Base-by-base conservation (phyloP, 208 protist species). In the Wallacemonas sp. region DNA sequence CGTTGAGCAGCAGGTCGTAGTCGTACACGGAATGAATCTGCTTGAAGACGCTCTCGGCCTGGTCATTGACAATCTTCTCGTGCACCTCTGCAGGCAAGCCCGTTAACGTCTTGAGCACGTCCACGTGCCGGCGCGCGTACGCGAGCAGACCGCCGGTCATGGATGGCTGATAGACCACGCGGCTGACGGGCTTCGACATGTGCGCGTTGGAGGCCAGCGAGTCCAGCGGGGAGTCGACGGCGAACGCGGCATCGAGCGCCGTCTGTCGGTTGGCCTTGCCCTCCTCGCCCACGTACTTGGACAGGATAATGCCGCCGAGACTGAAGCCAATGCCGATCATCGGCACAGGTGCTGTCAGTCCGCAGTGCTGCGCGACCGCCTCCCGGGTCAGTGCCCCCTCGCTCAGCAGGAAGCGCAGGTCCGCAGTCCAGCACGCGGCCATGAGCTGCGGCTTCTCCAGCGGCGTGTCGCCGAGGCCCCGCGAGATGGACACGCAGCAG, bases 401-500 rank as follows among this genome's bases (percentile, higher is more conserved):
- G 10, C 22, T 55, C 14, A 81, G 50, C n/a, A 84, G 61, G n/a
- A 46, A 45, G 11, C 77, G 82, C 28, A 91, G 36, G 70, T 93
- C 87, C 2, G 78, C 76, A 42, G 87, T 93, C 77, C 77, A 93
- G 45, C 64, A 45, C 7, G 72, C 87, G 0, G 84, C 88, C 72
- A 91, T 91, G 38, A 91, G 69, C 55, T 77, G 70, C 22, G 87
- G 87, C 36, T 70, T 76, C 46, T 76, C 77, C 22, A 93, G 61
- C 32, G 84, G 82, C 16, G 87, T 91, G 71, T 89, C 68, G 25
- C 87, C 87, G 65, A 93, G 74, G 0, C 87, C 87, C 14, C 84
- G 76, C 7, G 84, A 70, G 72, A 87, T 91, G 49, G 90, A 86
- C 3, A 93, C 84, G 45, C 66, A 79, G 48, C 81, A 87, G 68